These are phyloP conservation scores for Serendipita sp. DNA, from an alignment of 768 basidiomycete genomes.

Conservation along the genomic window DNA sequence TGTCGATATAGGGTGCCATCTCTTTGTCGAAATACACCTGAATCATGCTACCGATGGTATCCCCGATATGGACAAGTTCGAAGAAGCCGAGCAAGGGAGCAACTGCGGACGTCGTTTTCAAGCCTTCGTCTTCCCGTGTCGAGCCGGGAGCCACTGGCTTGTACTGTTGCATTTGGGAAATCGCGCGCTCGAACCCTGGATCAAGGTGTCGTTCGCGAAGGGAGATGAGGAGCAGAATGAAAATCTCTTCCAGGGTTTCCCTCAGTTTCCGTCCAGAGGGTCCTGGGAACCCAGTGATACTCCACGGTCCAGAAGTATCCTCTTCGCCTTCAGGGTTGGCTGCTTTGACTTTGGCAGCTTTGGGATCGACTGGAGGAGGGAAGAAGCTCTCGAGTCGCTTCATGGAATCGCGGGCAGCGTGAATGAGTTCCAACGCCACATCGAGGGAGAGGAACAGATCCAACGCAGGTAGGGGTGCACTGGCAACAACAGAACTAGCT, in stretches of 20 bases:
- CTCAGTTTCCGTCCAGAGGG: slow-evolving; percentile 73
- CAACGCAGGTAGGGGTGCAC: slow-evolving; percentile 26
- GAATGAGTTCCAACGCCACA: slow-evolving; percentile 79
- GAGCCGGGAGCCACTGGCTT: slow-evolving; percentile 64
- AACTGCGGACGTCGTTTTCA: slow-evolving; percentile 57
- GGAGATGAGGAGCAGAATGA: slow-evolving; percentile 67
- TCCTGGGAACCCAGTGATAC: slow-evolving; percentile 55
- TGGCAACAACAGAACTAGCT: not conserved
- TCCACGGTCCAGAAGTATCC: not conserved
- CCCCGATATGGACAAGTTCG: slow-evolving; percentile 90
- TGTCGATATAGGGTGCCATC: slow-evolving; percentile 76
- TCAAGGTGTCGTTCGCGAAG: slow-evolving; percentile 65
- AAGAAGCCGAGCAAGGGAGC: slow-evolving; percentile 94
- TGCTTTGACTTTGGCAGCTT: not conserved
- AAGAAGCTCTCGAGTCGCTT: slow-evolving; percentile 84
- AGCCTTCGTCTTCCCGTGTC: not conserved
- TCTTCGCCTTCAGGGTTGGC: not conserved
- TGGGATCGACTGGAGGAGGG: not conserved
- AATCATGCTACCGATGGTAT: slow-evolving; percentile 94
- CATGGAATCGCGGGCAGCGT: slow-evolving; percentile 77
- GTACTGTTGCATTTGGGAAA: slow-evolving; percentile 77
- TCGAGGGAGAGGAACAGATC: slow-evolving; percentile 88
- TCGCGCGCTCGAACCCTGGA: slow-evolving; percentile 78
- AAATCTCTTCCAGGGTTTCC: slow-evolving; percentile 89
- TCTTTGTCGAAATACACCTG: slow-evolving; percentile 99